Base-by-base conservation (phyloP, 768 basidiomycete species). In the Lentinula edodes region DNA sequence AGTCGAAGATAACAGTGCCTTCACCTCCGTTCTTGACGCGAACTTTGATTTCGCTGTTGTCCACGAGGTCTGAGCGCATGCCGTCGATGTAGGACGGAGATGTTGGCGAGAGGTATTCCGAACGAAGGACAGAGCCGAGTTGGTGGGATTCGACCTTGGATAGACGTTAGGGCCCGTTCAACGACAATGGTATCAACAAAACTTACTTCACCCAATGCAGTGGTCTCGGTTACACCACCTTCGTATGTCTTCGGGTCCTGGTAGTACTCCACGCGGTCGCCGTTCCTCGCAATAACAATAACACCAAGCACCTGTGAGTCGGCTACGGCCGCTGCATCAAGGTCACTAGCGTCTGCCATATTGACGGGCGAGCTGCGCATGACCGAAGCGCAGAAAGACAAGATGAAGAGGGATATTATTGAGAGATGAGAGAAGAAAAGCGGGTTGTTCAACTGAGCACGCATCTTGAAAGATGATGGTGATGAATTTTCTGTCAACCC, bases 1-100 rank as follows among this genome's bases (percentile, higher is more conserved):
- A 89, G 78, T 94, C 91, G 73, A 91, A 90, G 66, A 93, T 91
- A 56, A 90, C 87, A n/a, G 85, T 79, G 52, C 92, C 91, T 70
- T 95, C 92, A 55, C 86, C 87, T 51, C 91, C 91, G 58, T 86
- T 87, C 76, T 94, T 93, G 72, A 89, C 90, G 64, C 85, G 86
- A 58, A 89, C 81, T 66, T 87, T 86, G 67, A 93, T 79, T 71
- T 90, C 83, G 66, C 77, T 80, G 70, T 87, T 88, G 77, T 90
- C 81, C 38, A 88, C 88, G 66, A 92, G 78, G 68, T 90, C 86
- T 34, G 78, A 71, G 62, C 80, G 78, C 72, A 92, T 84, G 61
- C 81, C 84, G 54, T 79, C 72, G 66, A 92, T 89, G 72, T 84
- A 88, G 32, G 86, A 86, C 8, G 87, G 74, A 36, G 89, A 90